Percentiles rank a stretch among this genome's conserved stretches.
Evolutionary conservation across 208 protist species (phyloP).

Genomic region (Leishmania tarentolae): DNA sequence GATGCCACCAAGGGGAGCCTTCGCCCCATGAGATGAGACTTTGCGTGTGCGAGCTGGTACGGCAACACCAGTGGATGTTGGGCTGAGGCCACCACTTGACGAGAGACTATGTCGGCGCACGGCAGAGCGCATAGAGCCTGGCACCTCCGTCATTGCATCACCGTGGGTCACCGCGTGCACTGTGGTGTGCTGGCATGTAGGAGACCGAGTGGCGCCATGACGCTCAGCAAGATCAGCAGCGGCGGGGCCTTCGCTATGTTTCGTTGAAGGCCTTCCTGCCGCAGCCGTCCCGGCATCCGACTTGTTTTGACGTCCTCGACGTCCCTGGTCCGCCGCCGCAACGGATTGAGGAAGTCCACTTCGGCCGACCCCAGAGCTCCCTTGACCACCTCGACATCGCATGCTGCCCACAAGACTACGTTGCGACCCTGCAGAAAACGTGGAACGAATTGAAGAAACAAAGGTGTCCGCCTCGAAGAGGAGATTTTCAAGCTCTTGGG

Average conservation of each 20-base stretch:
- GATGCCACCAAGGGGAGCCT: not conserved
- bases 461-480: conserved; percentile 64
- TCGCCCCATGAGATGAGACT: not conserved
- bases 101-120: not conserved
- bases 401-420: conserved; percentile 2
- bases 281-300: not conserved
- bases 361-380: not conserved
- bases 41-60: not conserved
- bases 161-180: not conserved
- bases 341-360: not conserved
- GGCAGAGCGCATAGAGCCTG: not conserved
- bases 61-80: not conserved
- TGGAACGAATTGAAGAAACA: conserved; percentile 49
- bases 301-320: not conserved
- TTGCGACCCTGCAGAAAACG: conserved; percentile 25
- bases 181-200: not conserved
- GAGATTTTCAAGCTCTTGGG: conserved; percentile 45
- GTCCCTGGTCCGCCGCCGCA: not conserved
- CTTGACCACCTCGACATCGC: not conserved
- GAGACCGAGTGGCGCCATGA: not conserved
- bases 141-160: not conserved
- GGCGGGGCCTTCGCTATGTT: not conserved
- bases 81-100: not conserved
- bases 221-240: not conserved
- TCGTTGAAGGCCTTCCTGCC: too few relatives aligned